phyloP scores from a whole-genome alignment of 805 yeast genomes.

The Wickerhamiella sergipiensis region DNA sequence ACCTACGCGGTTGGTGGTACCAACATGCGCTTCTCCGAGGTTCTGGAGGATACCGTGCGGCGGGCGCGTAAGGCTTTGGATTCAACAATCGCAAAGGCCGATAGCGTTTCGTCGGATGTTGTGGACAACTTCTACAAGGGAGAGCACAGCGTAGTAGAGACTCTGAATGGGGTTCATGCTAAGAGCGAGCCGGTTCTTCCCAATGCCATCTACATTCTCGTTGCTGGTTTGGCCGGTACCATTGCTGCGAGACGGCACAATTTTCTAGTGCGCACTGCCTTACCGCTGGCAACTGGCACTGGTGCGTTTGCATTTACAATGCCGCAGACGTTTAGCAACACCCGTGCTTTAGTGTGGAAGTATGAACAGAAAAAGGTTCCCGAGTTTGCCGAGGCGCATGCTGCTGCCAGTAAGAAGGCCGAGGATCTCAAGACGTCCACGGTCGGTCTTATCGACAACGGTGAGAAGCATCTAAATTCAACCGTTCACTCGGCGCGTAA shows the following conservation, averaged over 20 bases:
- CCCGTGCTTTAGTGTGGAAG: conserved; percentile 42
- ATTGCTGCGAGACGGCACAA: conserved; percentile 58
- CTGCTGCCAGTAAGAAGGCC: conserved; percentile 33
- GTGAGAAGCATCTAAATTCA: background rate
- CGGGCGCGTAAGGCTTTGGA: conserved; percentile 33
- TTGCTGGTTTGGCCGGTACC: conserved; percentile 61
- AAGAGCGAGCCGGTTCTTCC: conserved; percentile 60
- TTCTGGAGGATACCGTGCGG: conserved; percentile 37
- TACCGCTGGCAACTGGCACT: conserved; percentile 49
- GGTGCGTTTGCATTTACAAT: conserved; percentile 54
- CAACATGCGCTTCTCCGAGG: conserved; percentile 37
- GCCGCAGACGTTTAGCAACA: conserved; percentile 58
- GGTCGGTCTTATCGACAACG: background rate
- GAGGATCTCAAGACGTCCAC: conserved; percentile 27
- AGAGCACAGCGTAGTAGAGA: conserved; percentile 50
- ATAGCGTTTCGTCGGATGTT: conserved; percentile 31
- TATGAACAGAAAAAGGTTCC: conserved; percentile 49
- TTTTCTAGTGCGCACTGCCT: conserved; percentile 36
- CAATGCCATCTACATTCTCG: conserved; percentile 49
- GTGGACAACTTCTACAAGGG: conserved; percentile 38
- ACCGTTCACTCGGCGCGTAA: background rate
- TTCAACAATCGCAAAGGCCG: conserved; percentile 25
- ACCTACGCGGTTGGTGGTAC: conserved; percentile 36
- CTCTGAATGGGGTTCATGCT: conserved; percentile 50
- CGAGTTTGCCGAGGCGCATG: conserved; percentile 48